Evolutionary conservation across 371 early-diverging fungal genomes (phyloP).

Genomic region (Syncephalis fuscata): DNA sequence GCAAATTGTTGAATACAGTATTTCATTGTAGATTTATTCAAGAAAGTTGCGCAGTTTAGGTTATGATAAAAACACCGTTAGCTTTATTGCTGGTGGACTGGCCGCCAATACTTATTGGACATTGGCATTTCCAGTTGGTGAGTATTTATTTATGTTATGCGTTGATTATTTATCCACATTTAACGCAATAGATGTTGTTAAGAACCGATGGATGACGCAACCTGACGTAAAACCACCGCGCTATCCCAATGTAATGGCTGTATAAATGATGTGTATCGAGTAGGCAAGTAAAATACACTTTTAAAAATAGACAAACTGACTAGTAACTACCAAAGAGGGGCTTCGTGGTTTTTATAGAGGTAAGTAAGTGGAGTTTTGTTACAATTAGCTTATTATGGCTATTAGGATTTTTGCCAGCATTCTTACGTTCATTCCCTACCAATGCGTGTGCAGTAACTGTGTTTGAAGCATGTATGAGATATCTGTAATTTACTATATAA

Average conservation of each 20-base stretch:
- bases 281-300: constrained; percentile 7
- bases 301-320: not conserved
- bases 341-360: constrained; percentile 62
- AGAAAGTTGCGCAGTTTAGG: too few species aligned
- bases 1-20: not conserved
- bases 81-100: constrained; percentile 74
- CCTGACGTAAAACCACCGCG: constrained; percentile 45
- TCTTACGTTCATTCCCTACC: constrained; percentile 81
- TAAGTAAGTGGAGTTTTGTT: too few species aligned
- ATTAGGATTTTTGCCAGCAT: constrained; percentile 48
- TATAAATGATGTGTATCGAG: constrained; percentile 28
- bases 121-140: constrained; percentile 68
- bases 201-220: constrained; percentile 86
- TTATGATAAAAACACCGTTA: too few species aligned
- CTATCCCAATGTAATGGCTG: constrained; percentile 38
- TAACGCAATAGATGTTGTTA: constrained; percentile 47
- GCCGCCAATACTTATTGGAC: constrained; percentile 85
- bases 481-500: constrained; percentile 7
- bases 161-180: not conserved
- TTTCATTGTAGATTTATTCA: not conserved
- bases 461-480: constrained; percentile 47
- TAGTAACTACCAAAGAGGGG: constrained; percentile 30
- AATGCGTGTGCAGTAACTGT: constrained; percentile 76
- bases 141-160: not conserved
- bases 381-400: too few species aligned